Evolutionary conservation across 768 basidiomycete genomes (phyloP).

Genomic region (Terana coerulea): DNA sequence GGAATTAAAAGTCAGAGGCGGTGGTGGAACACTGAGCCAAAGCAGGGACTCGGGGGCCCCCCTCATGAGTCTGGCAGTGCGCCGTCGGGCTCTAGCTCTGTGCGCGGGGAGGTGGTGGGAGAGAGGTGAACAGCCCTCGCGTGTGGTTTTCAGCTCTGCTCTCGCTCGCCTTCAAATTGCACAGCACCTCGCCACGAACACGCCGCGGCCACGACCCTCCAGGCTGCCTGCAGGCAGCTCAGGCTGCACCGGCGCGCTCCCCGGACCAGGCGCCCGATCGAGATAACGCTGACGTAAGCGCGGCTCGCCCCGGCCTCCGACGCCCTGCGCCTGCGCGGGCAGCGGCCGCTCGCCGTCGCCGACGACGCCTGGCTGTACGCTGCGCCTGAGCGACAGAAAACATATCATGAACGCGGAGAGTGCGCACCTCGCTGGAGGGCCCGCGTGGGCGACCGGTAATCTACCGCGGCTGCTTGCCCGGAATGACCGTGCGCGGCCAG

Average conservation of each 20-base stretch:
- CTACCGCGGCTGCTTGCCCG: no score
- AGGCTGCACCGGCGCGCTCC: background rate
- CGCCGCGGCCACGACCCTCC: conserved; percentile 23
- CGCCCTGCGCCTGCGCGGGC: background rate
- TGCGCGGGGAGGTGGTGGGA: no score
- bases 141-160: no score
- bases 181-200: conserved; percentile 26
- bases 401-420: no score
- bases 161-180: conserved; percentile 23
- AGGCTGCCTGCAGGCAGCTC: background rate
- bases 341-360: background rate
- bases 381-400: no score
- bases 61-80: no score
- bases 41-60: no score
- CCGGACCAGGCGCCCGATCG: background rate
- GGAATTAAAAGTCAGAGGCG: conserved; percentile 10
- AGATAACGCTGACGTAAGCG: conserved; percentile 10
- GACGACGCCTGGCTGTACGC: background rate
- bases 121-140: conserved; percentile 20
- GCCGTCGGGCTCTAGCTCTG: no score
- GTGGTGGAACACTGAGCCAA: conserved; percentile 5
- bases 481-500: no score
- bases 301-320: background rate
- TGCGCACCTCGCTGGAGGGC: no score
- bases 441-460: no score